Percentiles rank a stretch among this genome's conserved stretches.
phyloP scores from a whole-genome alignment of 148 eudicot species.

The Vaccinium vitisidaea region DNA sequence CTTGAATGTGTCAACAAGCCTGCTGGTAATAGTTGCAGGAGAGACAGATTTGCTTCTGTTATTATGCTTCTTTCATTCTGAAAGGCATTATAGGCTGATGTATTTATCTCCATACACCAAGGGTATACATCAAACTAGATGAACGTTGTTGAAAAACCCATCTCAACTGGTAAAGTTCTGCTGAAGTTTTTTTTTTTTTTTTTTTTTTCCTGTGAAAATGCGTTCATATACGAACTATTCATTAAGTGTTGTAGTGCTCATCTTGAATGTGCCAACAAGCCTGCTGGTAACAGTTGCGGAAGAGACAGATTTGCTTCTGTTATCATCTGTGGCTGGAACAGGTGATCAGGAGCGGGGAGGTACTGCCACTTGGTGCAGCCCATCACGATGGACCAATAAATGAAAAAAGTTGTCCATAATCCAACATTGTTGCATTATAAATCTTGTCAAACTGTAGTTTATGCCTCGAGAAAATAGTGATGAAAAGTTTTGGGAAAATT shows the following conservation, averaged over 20 bases:
- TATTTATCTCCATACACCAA: too few species aligned
- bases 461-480: background rate
- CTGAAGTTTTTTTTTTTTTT: background rate
- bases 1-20: background rate
- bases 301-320: background rate
- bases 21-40: background rate
- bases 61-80: background rate
- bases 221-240: background rate
- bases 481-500: too few species aligned
- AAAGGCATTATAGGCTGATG: too few species aligned
- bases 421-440: background rate
- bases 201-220: background rate
- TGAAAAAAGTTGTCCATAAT: background rate
- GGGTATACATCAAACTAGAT: constrained; percentile 1
- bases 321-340: background rate
- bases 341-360: background rate
- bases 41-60: background rate
- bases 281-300: background rate
- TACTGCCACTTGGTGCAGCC: background rate
- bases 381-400: background rate
- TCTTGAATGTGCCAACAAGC: background rate
- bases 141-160: background rate
- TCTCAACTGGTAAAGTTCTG: background rate
- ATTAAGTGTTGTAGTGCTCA: background rate
- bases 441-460: background rate